Conservation (phyloP, 2,329 filamentous ascomycete species). For the Fusarium sp. region DNA sequence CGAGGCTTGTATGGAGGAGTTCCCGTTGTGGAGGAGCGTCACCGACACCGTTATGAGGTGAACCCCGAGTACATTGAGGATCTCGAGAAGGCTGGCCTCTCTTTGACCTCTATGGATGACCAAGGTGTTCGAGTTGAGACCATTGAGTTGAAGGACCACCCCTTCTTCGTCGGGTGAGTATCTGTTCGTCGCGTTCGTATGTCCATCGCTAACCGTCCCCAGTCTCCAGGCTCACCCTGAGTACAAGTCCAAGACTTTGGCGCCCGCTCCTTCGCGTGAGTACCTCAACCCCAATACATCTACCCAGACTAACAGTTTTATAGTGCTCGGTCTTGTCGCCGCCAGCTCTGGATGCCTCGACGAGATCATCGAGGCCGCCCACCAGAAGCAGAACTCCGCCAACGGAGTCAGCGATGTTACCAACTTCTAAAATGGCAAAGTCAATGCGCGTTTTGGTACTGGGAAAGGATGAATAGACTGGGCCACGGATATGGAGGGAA, state of each 20-base stretch:
- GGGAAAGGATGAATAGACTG: slow-evolving; percentile 4
- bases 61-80: slow-evolving; percentile 80
- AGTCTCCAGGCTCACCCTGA: slow-evolving; percentile 73
- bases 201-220: slow-evolving; percentile 57
- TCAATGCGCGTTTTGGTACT: background rate
- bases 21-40: slow-evolving; percentile 73
- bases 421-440: slow-evolving; percentile 20
- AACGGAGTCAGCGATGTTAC: slow-evolving; percentile 24
- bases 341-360: slow-evolving; percentile 75
- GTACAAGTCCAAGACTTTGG: slow-evolving; percentile 79
- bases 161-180: slow-evolving; percentile 36
- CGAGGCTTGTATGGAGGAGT: slow-evolving; percentile 76
- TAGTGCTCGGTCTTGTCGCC: slow-evolving; percentile 64
- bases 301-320: background rate
- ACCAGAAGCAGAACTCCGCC: slow-evolving; percentile 11
- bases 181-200: background rate
- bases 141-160: slow-evolving; percentile 40
- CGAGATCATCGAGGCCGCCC: slow-evolving; percentile 45
- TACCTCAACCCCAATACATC: background rate
- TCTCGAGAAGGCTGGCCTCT: slow-evolving; percentile 76
- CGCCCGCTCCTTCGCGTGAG: slow-evolving; percentile 70
- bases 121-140: slow-evolving; percentile 32
- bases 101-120: slow-evolving; percentile 57
- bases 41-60: slow-evolving; percentile 91
- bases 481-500: background rate